Base-by-base conservation (phyloP, 2,329 filamentous ascomycete genomes). In the Aureobasidium zeae region DNA sequence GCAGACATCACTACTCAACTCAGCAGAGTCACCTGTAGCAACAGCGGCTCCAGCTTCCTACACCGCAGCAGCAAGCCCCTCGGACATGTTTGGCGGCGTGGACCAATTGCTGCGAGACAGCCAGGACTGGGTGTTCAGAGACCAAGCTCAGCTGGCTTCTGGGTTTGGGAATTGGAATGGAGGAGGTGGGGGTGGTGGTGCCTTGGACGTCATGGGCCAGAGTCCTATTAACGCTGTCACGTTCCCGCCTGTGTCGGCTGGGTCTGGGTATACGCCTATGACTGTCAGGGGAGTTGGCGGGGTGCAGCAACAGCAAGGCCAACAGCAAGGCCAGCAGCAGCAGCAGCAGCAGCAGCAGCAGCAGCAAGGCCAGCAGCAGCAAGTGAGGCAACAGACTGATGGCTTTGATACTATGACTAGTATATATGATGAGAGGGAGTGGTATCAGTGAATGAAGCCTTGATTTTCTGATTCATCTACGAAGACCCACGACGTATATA, bases 161-260 rank as follows among this genome's bases (percentile, higher is more conserved):
- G 78, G 77, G 1, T 75, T 82, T 49, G 78, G 73, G 19, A 79
- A 77, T 44, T 83, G 78, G 77, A 64, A 31, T 16, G 42, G 11
- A 2, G 33, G 31, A 11, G 15, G 35, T 6, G 45, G 35, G 5
- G 2, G 33, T 11, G 26, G 36, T 9, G 31, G 24, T 37, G 19
- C 22, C 17, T 22, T n/a, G n/a, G n/a, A n/a, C n/a, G n/a, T 29
- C 7, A 11, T 43, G 31, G 37, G 37, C 3, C 45, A 36, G 13
- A 36, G 30, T 25, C 45, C 37, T 5, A 28, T 41, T 3, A 41
- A 13, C 13, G 11, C 17, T 12, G 25, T 30, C 8, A 13, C 25
- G n/a, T 5, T 36, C 0, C 32, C 24, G 9, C 9, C 32, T 2
- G 29, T 30, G 5, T 19, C 42, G 5, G n/a, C 42, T 13, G 19